Conservation (phyloP, 1,139 yeast genomes). For the Candida sp. region DNA sequence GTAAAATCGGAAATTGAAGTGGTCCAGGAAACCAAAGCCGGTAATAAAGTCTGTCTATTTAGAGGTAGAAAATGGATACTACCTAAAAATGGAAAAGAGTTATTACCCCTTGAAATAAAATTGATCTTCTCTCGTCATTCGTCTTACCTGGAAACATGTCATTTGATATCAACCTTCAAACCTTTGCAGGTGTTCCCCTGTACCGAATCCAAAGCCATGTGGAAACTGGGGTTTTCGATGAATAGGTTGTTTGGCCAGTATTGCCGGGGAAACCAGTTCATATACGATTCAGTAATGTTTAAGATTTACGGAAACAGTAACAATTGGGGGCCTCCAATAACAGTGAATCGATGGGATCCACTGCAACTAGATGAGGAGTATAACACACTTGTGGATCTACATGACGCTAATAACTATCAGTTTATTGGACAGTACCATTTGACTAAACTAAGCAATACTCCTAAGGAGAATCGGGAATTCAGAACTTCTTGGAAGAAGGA, state of each 20-base stretch:
- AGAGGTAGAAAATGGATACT: constrained; percentile 25
- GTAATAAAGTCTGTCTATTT: constrained; percentile 20
- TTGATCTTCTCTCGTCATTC: constrained; percentile 55
- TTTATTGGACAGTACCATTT: constrained; percentile 1
- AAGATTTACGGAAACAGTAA: constrained; percentile 18
- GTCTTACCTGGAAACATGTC: constrained; percentile 43
- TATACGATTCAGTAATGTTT: constrained; percentile 27
- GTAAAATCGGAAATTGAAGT: constrained; percentile 14
- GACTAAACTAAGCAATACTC: neutral
- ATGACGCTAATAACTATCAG: neutral
- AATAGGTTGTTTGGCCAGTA: constrained; percentile 40
- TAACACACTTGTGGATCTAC: constrained; percentile 12
- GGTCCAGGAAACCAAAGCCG: constrained; percentile 17
- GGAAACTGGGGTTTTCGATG: constrained; percentile 44
- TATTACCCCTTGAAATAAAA: constrained; percentile 39
- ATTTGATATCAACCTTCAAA: constrained; percentile 32
- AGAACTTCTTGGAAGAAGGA: constrained; percentile 10
- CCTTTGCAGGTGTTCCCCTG: constrained; percentile 49
- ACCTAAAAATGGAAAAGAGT: constrained; percentile 20
- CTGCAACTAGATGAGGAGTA: constrained; percentile 28
- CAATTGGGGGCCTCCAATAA: constrained; percentile 13
- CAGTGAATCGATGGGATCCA: constrained; percentile 34
- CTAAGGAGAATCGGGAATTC: neutral
- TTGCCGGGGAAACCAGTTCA: constrained; percentile 21
- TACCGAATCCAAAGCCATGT: constrained; percentile 27